Percentiles rank a stretch among this genome's conserved stretches.
Conservation (phyloP, 768 basidiomycete genomes). For the Boletus tylopilopsis region DNA sequence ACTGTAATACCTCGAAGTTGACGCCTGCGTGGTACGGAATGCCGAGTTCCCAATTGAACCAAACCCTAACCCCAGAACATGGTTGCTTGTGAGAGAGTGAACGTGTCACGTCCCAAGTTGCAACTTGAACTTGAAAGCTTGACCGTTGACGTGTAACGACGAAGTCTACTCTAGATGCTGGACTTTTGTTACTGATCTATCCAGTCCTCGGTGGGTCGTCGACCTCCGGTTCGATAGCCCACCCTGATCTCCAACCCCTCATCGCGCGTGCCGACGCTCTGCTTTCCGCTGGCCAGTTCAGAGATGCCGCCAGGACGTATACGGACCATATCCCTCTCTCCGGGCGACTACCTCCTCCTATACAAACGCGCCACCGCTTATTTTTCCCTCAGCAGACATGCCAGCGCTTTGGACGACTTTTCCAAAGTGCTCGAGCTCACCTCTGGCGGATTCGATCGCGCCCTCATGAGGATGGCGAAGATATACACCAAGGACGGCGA, state of each 20-base stretch:
- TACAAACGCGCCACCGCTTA: constrained; percentile 94
- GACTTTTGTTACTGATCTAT: constrained; percentile 25
- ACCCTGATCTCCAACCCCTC: constrained; percentile 68
- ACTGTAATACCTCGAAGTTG: no score
- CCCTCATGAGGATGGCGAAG: constrained; percentile 83
- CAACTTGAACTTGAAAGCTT: no score
- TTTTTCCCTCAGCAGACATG: constrained; percentile 70
- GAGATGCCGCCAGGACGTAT: constrained; percentile 77
- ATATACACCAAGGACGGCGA: constrained; percentile 79
- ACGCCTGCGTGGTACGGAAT: no score
- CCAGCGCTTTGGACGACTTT: constrained; percentile 78
- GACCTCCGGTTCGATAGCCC: constrained; percentile 34
- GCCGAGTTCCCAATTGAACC: no score
- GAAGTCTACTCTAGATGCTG: constrained; percentile 25
- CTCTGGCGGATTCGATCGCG: constrained; percentile 70
- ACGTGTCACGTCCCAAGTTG: no score
- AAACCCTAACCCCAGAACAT: no score
- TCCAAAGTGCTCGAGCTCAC: constrained; percentile 77
- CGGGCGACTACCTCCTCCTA: constrained; percentile 80
- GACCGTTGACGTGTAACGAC: no score
- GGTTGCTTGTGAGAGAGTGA: no score
- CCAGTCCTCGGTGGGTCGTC: constrained; percentile 21
- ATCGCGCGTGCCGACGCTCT: constrained; percentile 67
- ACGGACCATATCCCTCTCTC: constrained; percentile 75
- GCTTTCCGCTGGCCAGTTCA: constrained; percentile 72